Conservation (phyloP, 1,284 basidiomycete genomes). For the Ceratobasidium papillatum region DNA sequence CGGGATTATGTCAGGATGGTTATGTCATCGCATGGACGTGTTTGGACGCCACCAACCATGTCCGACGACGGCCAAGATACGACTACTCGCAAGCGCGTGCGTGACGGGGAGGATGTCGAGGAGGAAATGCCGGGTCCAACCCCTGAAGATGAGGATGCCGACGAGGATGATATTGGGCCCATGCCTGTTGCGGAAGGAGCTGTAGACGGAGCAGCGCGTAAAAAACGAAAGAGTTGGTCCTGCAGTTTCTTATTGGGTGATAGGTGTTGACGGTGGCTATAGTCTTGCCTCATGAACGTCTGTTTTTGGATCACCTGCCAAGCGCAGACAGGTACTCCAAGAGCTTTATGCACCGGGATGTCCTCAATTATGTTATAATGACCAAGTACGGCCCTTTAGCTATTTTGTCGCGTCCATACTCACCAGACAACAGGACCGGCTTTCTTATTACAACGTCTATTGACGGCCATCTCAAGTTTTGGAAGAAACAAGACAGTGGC, state of each 20-base stretch:
- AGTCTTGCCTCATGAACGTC: conserved; percentile 79
- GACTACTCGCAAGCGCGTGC: conserved; percentile 27
- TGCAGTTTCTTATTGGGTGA: background rate
- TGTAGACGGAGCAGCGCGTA: conserved; percentile 38
- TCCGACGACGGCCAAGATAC: conserved; percentile 39
- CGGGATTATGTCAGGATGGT: conserved; percentile 1
- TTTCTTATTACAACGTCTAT: conserved; percentile 95
- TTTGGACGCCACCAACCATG: conserved; percentile 30
- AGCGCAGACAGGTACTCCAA: conserved; percentile 94
- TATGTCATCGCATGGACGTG: background rate
- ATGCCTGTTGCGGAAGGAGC: conserved; percentile 50
- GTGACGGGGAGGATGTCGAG: background rate
- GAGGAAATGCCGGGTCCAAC: background rate
- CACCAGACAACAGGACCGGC: conserved; percentile 68
- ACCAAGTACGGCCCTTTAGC: conserved; percentile 68
- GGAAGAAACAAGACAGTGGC: conserved; percentile 96
- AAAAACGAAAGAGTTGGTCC: conserved; percentile 51
- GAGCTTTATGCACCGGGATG: conserved; percentile 98
- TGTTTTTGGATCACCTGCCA: conserved; percentile 93
- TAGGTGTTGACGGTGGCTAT: background rate
- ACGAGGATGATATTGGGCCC: conserved; percentile 53
- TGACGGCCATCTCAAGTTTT: conserved; percentile 96
- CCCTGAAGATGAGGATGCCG: conserved; percentile 45
- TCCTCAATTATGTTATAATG: conserved; percentile 85
- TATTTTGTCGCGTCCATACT: background rate